Conservation (phyloP, 73 alveolate genomes). For the Vitrella brassicaformis region DNA sequence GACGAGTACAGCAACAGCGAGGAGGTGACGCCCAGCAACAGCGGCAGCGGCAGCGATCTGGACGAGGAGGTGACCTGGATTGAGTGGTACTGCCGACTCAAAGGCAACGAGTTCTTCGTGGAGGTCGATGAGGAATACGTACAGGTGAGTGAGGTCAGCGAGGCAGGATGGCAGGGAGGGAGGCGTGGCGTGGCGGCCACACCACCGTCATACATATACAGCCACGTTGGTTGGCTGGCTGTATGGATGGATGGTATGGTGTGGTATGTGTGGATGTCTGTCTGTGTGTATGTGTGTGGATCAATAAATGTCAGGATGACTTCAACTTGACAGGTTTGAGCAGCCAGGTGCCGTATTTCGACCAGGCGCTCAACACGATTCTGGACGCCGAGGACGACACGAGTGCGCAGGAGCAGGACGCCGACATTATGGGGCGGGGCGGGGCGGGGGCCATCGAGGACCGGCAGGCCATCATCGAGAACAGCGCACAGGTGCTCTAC, state of each 20-base stretch:
- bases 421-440: too few relatives aligned
- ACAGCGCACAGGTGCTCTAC: constrained; percentile 57
- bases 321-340: constrained; percentile 39
- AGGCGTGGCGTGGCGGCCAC: too few relatives aligned
- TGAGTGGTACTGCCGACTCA: constrained; percentile 3
- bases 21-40: too few relatives aligned
- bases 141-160: not conserved
- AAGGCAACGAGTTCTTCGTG: constrained; percentile 45
- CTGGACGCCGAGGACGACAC: constrained; percentile 18
- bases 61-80: constrained; percentile 46
- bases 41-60: constrained; percentile 18
- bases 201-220: too few relatives aligned
- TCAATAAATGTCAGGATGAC: constrained; percentile 9
- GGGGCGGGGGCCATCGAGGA: constrained; percentile 8
- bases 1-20: too few relatives aligned
- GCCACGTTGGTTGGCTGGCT: too few relatives aligned
- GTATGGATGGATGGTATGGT: too few relatives aligned
- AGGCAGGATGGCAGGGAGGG: not conserved
- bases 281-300: not conserved
- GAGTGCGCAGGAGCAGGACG: too few relatives aligned
- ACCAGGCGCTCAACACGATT: constrained; percentile 17
- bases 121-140: constrained; percentile 46
- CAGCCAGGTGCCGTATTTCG: not conserved
- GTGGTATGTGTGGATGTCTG: not conserved
- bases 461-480: constrained; percentile 8